Base-by-base conservation (phyloP, 1,139 yeast genomes). In the Nematodospora anomalae region DNA sequence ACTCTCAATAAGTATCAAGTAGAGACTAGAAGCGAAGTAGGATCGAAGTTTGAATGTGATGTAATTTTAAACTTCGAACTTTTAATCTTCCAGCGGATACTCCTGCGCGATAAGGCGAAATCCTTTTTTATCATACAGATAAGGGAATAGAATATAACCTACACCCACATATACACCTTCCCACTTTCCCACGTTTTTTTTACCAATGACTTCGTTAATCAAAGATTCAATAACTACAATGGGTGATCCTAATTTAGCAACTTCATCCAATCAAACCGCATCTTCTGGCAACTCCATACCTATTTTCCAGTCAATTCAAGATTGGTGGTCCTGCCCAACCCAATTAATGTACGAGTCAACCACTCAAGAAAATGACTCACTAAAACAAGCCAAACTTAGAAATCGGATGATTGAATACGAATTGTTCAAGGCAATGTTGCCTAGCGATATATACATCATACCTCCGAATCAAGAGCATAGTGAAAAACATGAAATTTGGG, bases 311-410 rank as follows among this genome's bases (percentile, higher is more conserved):
- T 67, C 73, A 1, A 37, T 67, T 26, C 46, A 47, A 22, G 74
- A 69, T 47, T 69, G 75, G 75, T 68, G 74, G 74, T 36, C 47
- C 2, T 37, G 40, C 13, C 41, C 42, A 6, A 27, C 30, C 11
- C 12, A 21, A n/a, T 26, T 35, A 15, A 33, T 26, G 32, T 14
- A 26, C 11, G 36, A 38, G 27, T 13, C 35, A 3, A 11, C 21
- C 3, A 25, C 13, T 4, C 16, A 30, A 6, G 26, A 28, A 15
- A 26, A 28, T 22, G 18, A 24, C 11, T 46, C 63, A 26, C 53
- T 54, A 47, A 45, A 43, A 20, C 60, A 46, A 6, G 69, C 71
- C 4, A 47, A 57, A 30, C 38, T 49, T 15, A 49, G 49, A 22
- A 62, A 64, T 36, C 41, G 62, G 10, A 42, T 43, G 34, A 56